These are phyloP conservation scores for Candida boidinii DNA, from an alignment of 805 yeast species.

Conservation along the genomic window DNA sequence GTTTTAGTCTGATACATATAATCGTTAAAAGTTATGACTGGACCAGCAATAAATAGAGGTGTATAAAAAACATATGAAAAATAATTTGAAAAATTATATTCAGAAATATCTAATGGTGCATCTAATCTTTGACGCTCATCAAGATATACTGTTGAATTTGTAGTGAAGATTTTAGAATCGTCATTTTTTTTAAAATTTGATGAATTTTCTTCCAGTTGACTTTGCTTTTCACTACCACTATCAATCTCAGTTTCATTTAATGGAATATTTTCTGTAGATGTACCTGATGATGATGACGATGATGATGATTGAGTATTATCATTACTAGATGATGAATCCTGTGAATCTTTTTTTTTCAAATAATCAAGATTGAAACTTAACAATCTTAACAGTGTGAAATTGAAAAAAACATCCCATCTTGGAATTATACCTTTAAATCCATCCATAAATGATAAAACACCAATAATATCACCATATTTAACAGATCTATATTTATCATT, in stretches of 20 bases:
- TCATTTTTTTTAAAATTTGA: constrained; percentile 6
- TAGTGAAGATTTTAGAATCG: constrained; percentile 8
- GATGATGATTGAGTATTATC: not conserved
- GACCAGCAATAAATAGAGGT: constrained; percentile 93
- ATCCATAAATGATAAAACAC: constrained; percentile 46
- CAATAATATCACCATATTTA: constrained; percentile 35
- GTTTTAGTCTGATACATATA: constrained; percentile 64
- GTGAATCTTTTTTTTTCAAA: constrained; percentile 29
- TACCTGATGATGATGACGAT: constrained; percentile 3
- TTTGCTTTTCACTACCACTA: constrained; percentile 5
- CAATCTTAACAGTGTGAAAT: constrained; percentile 79
- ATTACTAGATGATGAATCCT: too few relatives aligned
- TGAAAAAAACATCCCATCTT: constrained; percentile 95
- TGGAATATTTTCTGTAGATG: not conserved
- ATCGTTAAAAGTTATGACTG: constrained; percentile 88
- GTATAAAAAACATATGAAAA: constrained; percentile 74
- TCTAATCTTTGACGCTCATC: constrained; percentile 60
- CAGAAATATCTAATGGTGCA: constrained; percentile 51
- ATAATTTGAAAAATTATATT: constrained; percentile 59
- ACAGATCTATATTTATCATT: constrained; percentile 60
- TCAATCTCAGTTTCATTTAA: constrained; percentile 8
- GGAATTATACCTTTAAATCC: constrained; percentile 67
- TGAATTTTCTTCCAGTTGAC: constrained; percentile 3
- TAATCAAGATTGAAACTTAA: constrained; percentile 79
- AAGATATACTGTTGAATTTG: too few relatives aligned